Evolutionary conservation across 2,329 filamentous ascomycete species (phyloP).

Genomic region (Huntiella omanensis): DNA sequence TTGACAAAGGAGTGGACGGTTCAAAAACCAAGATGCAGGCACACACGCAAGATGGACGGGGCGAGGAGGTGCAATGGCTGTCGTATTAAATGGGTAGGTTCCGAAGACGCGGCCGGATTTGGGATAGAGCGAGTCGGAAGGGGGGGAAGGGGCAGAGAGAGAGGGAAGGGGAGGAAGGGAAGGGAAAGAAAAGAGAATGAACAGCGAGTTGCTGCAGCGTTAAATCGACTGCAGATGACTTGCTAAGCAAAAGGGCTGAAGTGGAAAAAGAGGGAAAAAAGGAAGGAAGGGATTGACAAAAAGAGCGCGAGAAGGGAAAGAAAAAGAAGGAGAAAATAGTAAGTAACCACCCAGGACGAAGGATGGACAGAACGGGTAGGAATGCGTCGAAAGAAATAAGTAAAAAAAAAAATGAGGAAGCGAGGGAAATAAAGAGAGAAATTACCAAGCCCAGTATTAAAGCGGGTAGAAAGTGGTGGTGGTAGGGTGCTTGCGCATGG

Average conservation of each 20-base stretch:
- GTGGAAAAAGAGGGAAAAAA: not conserved
- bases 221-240: not conserved
- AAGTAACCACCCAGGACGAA: not conserved
- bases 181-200: conserved; percentile 11
- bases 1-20: conserved; percentile 16
- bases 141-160: conserved; percentile 13
- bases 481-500: too few relatives aligned
- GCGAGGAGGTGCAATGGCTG: conserved; percentile 14
- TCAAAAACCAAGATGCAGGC: conserved; percentile 19
- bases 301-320: conserved; percentile 1
- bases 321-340: conserved; percentile 4
- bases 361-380: not conserved
- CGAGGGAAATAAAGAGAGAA: not conserved
- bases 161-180: conserved; percentile 11
- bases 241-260: conserved; percentile 3
- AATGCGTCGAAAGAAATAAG: not conserved
- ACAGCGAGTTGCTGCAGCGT: not conserved
- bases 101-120: not conserved
- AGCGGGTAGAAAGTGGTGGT: too few relatives aligned
- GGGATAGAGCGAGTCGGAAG: conserved; percentile 15
- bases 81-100: conserved; percentile 9
- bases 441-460: too few relatives aligned
- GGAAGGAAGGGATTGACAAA: not conserved
- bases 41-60: conserved; percentile 12
- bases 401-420: conserved; percentile 2